Evolutionary conservation across 1,284 basidiomycete species (phyloP).

Genomic region (Phellinidium pouzarii): DNA sequence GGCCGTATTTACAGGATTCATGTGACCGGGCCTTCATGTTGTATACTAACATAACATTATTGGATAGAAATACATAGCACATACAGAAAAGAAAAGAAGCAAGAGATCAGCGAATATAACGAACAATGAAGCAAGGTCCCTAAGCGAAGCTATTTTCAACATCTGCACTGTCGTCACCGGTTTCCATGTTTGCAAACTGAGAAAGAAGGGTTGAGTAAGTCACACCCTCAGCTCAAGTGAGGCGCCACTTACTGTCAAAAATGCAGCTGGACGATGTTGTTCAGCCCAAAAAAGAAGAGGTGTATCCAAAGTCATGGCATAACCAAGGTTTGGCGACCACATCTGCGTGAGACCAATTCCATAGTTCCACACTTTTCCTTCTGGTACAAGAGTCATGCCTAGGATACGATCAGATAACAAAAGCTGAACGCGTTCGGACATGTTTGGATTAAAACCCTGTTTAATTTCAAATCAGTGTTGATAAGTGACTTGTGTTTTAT

Average conservation of each 20-base stretch:
- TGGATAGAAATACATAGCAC: conserved; percentile 12
- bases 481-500: conserved; percentile 4
- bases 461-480: conserved; percentile 20
- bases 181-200: conserved; percentile 82
- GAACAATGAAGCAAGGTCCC: conserved; percentile 16
- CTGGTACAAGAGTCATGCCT: conserved; percentile 86
- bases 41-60: conserved; percentile 16
- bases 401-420: conserved; percentile 90
- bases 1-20: not conserved
- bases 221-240: conserved; percentile 3
- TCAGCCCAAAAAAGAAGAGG: conserved; percentile 95
- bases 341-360: conserved; percentile 87
- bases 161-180: conserved; percentile 83
- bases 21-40: not conserved
- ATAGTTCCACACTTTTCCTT: conserved; percentile 92
- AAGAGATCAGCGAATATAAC: conserved; percentile 14
- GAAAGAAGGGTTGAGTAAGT: conserved; percentile 15
- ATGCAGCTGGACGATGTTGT: conserved; percentile 86
- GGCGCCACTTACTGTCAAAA: conserved; percentile 65
- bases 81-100: not conserved
- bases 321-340: conserved; percentile 83
- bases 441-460: conserved; percentile 90
- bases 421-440: conserved; percentile 96
- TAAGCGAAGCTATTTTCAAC: conserved; percentile 83
- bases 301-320: conserved; percentile 84